Base-by-base conservation (phyloP, 805 yeast species). In the Kurtzmaniella fragi region DNA sequence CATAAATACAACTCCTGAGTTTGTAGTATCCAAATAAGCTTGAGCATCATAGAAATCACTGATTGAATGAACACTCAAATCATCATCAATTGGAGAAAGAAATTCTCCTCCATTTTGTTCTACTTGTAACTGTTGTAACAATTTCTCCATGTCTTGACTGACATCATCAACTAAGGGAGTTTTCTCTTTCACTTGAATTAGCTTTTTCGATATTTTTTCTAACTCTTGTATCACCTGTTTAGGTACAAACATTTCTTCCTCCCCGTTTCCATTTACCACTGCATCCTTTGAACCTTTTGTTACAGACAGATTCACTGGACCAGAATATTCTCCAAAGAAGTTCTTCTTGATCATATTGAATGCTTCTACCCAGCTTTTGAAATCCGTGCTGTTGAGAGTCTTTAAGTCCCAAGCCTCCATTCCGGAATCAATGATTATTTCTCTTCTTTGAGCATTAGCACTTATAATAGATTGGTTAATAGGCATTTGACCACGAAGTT, bases 321-420 rank as follows among this genome's bases (percentile, higher is more conserved):
- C 8, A 20, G 25, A 8, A 20, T 5, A 8, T 27, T 2, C 41
- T 5, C 25, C 25, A 20, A 20, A 20, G 8, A 20, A 20, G 5
- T 20, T 25, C 49, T 62, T 55, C 57, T 68, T 77, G 37, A 76
- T 61, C 15, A 61, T 61, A 50, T 87, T 82, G 46, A 90, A 75
- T 2, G 95, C 95, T 38, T 79, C 73, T 11, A 84, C 76, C 99
- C 99, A 93, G 5, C 76, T 70, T 28, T 78, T 74, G 73, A 88
- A 93, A 46, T 84, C 90, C 5, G 71, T 67, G 9, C 62, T 60
- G 41, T 71, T 78, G 34, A 70, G 63, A 0, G 97, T 85, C 50
- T 84, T 86, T 43, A 91, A 67, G 29, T 78, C 80, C 98, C 98
- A 91, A 8, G 85, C 80, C 57, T 91, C 98, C 79, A 91, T 81